These are phyloP conservation scores for Tilletia walkeri DNA, from an alignment of 1,284 basidiomycete genomes.

Conservation along the genomic window DNA sequence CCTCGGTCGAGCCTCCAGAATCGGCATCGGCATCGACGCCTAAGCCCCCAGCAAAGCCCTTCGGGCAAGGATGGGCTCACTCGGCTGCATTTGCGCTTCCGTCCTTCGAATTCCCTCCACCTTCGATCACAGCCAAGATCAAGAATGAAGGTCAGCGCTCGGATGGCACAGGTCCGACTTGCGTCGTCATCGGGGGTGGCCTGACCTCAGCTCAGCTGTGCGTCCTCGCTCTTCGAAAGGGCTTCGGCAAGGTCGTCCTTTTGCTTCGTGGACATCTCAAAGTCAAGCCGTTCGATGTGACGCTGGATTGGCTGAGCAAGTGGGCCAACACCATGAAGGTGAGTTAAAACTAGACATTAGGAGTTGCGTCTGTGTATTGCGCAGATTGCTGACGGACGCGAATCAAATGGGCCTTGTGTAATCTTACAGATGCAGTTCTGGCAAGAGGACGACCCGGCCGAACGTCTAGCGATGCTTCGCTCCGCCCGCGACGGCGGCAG, in stretches of 20 bases:
- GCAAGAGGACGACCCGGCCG: conserved; percentile 39
- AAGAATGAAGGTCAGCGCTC: not conserved
- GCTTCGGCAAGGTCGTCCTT: conserved; percentile 47
- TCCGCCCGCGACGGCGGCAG: conserved; percentile 50
- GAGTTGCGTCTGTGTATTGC: no score
- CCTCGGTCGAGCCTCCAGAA: not conserved
- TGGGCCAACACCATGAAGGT: conserved; percentile 13
- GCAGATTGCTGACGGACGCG: no score
- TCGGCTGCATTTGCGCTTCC: conserved; percentile 43
- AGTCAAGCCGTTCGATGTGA: conserved; percentile 53
- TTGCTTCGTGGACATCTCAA: conserved; percentile 52
- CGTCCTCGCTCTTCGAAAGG: conserved; percentile 47
- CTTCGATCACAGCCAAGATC: conserved; percentile 18
- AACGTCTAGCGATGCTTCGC: conserved; percentile 40
- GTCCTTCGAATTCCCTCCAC: conserved; percentile 29
- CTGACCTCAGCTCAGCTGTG: conserved; percentile 56
- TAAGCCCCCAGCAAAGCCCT: not conserved
- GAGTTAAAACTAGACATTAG: not conserved
- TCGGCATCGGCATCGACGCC: not conserved
- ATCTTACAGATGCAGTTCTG: conserved; percentile 51
- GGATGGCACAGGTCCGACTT: conserved; percentile 13
- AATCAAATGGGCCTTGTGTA: no score
- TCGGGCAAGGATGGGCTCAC: conserved; percentile 52
- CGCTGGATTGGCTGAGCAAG: conserved; percentile 25
- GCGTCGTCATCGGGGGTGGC: conserved; percentile 55